A percentile compares a stretch with the other conserved stretches of the same genome.
phyloP scores from a whole-genome alignment of 305 asterid species.

The Salvia sclarea region DNA sequence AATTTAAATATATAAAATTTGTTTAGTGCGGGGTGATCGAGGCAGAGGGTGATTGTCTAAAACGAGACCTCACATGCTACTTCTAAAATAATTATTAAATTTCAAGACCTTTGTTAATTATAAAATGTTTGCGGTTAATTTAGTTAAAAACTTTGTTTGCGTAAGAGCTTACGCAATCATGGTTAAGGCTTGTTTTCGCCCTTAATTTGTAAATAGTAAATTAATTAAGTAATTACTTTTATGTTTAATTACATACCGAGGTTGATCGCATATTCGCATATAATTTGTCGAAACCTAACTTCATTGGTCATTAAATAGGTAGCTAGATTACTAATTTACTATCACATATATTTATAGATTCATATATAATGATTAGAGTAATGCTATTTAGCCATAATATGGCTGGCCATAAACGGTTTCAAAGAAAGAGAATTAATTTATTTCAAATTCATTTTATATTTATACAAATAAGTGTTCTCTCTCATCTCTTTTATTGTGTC shows the following conservation, averaged over 20 bases:
- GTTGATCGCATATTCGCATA: background rate
- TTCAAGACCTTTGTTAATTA: background rate
- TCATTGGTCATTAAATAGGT: too few relatives aligned
- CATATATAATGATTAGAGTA: too few relatives aligned
- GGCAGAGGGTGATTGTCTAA: conserved; percentile 15
- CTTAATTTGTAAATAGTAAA: background rate
- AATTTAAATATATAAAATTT: too few relatives aligned
- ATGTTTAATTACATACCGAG: background rate
- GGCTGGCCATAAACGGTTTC: too few relatives aligned
- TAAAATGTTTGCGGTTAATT: background rate
- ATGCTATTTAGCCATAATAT: too few relatives aligned
- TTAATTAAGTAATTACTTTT: background rate
- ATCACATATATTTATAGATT: too few relatives aligned
- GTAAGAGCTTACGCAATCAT: conserved; percentile 51
- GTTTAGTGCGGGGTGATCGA: background rate
- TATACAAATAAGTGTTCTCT: too few relatives aligned
- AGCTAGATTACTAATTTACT: too few relatives aligned
- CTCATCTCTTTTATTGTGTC: too few relatives aligned
- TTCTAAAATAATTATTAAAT: background rate
- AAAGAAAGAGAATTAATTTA: too few relatives aligned
- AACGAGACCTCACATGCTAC: conserved; percentile 26
- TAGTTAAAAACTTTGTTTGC: conserved; percentile 23
- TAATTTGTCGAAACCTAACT: background rate
- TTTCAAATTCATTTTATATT: too few relatives aligned
- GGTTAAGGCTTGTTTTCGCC: too few relatives aligned